These are phyloP conservation scores for Metschnikowia rubicola DNA, from an alignment of 805 yeast genomes.

Conservation along the genomic window DNA sequence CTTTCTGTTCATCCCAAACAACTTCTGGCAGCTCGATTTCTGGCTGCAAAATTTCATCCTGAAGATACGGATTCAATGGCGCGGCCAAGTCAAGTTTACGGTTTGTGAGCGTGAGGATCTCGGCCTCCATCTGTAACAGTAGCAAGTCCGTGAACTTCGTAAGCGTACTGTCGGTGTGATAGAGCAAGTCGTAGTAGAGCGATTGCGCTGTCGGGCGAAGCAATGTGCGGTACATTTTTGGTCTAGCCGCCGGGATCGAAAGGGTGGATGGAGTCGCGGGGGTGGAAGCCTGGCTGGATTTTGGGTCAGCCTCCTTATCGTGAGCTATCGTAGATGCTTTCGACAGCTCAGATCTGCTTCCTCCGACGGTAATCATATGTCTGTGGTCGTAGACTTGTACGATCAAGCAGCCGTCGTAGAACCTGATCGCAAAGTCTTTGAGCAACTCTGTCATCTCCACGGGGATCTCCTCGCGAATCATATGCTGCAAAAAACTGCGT, in stretches of 20 bases:
- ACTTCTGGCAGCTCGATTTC: constrained; percentile 46
- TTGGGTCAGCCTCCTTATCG: background rate
- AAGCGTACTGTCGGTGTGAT: constrained; percentile 74
- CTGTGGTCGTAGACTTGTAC: constrained; percentile 87
- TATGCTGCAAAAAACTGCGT: constrained; percentile 74
- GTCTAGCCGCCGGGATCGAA: constrained; percentile 27
- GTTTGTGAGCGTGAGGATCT: constrained; percentile 71
- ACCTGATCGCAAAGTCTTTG: constrained; percentile 76
- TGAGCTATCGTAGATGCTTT: background rate
- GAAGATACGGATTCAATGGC: constrained; percentile 62
- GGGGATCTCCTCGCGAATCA: constrained; percentile 80
- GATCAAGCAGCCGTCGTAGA: constrained; percentile 88
- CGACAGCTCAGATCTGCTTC: background rate
- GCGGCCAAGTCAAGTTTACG: constrained; percentile 75
- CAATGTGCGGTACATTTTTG: constrained; percentile 73
- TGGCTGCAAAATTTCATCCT: constrained; percentile 48
- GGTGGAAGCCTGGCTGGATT: constrained; percentile 1
- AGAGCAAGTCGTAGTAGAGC: constrained; percentile 77
- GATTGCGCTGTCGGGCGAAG: constrained; percentile 79
- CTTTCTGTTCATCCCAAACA: constrained; percentile 34
- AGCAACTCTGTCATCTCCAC: constrained; percentile 86
- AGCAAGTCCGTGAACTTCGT: constrained; percentile 74
- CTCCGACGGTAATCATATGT: constrained; percentile 30
- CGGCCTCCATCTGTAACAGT: constrained; percentile 83
- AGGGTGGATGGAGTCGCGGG: constrained; percentile 8